phyloP scores from a whole-genome alignment of 805 yeast genomes.

The Ogataea pini region DNA sequence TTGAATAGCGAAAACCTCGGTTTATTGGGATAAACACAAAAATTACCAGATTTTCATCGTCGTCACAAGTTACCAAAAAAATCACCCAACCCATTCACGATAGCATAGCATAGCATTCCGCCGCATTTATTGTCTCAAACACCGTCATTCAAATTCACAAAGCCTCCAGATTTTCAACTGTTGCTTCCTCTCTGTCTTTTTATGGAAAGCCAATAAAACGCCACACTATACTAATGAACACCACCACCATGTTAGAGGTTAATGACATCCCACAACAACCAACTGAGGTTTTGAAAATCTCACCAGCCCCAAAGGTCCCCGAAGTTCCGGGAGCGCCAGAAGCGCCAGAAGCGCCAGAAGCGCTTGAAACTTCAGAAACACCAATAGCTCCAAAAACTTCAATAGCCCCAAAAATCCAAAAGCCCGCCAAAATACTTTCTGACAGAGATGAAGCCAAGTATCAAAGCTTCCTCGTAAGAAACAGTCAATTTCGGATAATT shows the following conservation, averaged over 20 bases:
- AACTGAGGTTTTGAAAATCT: too few species aligned
- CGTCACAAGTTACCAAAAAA: slow-evolving; percentile 3
- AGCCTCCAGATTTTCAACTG: too few species aligned
- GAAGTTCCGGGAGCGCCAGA: neutral
- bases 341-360: neutral
- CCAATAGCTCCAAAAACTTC: too few species aligned
- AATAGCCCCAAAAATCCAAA: neutral
- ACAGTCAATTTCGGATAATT: slow-evolving; percentile 18
- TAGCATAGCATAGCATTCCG: slow-evolving; percentile 7
- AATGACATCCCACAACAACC: neutral
- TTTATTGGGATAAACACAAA: neutral
- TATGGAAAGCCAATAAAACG: slow-evolving; percentile 3
- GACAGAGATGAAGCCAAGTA: slow-evolving; percentile 29
- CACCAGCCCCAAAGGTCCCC: neutral
- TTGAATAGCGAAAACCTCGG: neutral
- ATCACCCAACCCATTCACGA: neutral
- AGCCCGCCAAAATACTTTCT: slow-evolving; percentile 7
- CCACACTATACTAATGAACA: neutral
- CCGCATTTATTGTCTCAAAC: slow-evolving; percentile 1
- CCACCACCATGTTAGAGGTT: slow-evolving; percentile 1
- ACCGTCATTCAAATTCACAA: neutral
- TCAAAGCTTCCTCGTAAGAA: slow-evolving; percentile 27
- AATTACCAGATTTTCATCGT: neutral
- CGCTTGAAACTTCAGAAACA: too few species aligned
- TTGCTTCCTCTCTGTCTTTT: neutral